Conservation (phyloP, 1,284 basidiomycete species). For the Fomitopsis schrenkii region DNA sequence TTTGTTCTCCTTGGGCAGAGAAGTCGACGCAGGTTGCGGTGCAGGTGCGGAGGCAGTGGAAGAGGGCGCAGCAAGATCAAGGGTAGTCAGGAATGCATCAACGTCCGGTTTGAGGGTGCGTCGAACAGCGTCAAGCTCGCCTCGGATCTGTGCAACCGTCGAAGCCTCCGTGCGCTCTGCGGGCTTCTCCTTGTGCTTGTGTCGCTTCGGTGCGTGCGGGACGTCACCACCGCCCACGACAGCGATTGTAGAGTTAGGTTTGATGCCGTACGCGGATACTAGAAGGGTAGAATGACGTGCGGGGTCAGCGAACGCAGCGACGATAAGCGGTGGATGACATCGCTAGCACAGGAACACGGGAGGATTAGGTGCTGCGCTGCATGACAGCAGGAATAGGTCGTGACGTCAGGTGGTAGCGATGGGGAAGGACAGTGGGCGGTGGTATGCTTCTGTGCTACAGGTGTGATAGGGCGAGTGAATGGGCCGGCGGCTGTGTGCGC, state of each 20-base stretch:
- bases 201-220: constrained; percentile 21
- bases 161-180: constrained; percentile 44
- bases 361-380: neutral
- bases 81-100: constrained; percentile 47
- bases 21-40: constrained; percentile 5
- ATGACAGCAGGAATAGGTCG: neutral
- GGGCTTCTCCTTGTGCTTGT: constrained; percentile 18
- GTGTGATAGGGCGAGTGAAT: constrained; percentile 4
- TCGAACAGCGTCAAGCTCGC: constrained; percentile 56
- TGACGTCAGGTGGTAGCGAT: constrained; percentile 1
- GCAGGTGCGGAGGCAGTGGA: constrained; percentile 13
- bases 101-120: constrained; percentile 49
- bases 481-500: neutral
- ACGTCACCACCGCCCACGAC: constrained; percentile 46
- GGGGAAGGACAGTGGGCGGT: neutral
- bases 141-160: constrained; percentile 51
- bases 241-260: constrained; percentile 55
- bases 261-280: constrained; percentile 67
- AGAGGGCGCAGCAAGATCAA: constrained; percentile 17
- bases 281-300: constrained; percentile 5
- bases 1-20: constrained; percentile 8
- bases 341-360: constrained; percentile 3
- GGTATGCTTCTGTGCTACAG: neutral
- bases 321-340: constrained; percentile 1
- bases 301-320: neutral